These are phyloP conservation scores for Thymus quinquecostatus DNA, from an alignment of 257 asterid genomes.

Conservation along the genomic window DNA sequence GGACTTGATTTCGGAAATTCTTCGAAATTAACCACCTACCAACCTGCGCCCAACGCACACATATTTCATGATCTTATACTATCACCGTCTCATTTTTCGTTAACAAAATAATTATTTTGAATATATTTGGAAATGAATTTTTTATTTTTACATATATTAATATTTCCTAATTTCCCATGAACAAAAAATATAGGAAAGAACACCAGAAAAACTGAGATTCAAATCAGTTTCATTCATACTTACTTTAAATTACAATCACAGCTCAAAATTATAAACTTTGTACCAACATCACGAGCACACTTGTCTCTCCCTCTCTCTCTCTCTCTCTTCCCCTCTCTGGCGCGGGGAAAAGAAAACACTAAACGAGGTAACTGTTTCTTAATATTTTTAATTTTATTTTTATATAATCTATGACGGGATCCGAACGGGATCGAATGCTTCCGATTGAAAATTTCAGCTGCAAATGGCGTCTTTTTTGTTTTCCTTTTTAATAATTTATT, in stretches of 20 bases:
- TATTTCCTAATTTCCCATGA: not conserved
- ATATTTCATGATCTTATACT: too few species aligned
- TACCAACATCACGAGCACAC: constrained; percentile 13
- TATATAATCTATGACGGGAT: too few species aligned
- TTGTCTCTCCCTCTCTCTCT: not conserved
- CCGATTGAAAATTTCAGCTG: not conserved
- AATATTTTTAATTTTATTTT: not conserved
- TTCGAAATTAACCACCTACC: too few species aligned
- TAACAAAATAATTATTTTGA: too few species aligned
- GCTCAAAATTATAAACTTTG: constrained; percentile 4
- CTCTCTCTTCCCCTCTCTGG: constrained; percentile 6
- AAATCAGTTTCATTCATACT: not conserved
- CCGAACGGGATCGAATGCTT: constrained; percentile 5
- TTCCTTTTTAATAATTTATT: too few species aligned
- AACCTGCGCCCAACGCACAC: too few species aligned
- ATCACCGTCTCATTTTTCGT: too few species aligned
- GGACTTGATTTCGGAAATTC: too few species aligned
- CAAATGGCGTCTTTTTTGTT: not conserved
- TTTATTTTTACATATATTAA: too few species aligned
- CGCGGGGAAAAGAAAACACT: not conserved
- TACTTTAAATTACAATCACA: constrained; percentile 10
- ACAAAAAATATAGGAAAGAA: not conserved
- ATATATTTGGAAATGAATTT: too few species aligned
- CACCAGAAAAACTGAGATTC: constrained; percentile 18
- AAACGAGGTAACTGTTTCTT: not conserved